Evolutionary conservation across 345 rosid species (phyloP).

Genomic region (Arabidopsis suecica): DNA sequence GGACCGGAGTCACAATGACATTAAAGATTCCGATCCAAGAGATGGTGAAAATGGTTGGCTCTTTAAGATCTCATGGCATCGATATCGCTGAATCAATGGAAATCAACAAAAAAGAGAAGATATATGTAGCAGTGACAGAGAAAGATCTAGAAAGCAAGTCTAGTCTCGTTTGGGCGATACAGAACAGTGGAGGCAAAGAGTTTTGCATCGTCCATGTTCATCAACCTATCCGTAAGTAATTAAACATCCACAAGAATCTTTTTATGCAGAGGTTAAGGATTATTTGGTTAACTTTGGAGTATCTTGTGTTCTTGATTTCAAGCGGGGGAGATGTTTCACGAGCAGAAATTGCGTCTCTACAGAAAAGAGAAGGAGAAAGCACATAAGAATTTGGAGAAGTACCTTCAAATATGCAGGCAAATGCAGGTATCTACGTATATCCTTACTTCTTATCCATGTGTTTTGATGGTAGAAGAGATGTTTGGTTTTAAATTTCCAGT

Average conservation of each 20-base stretch:
- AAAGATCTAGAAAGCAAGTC: slow-evolving; percentile 53
- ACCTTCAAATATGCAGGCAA: slow-evolving; percentile 53
- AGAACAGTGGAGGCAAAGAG: slow-evolving; percentile 61
- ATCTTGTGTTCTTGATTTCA: background rate
- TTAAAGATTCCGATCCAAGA: slow-evolving; percentile 39
- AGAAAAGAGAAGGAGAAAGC: slow-evolving; percentile 53
- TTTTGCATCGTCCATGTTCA: slow-evolving; percentile 74
- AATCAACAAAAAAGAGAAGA: slow-evolving; percentile 33
- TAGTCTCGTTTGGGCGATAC: slow-evolving; percentile 63
- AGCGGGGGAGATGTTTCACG: slow-evolving; percentile 47
- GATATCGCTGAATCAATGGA: slow-evolving; percentile 1
- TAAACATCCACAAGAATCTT: background rate
- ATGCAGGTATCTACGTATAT: slow-evolving; percentile 64
- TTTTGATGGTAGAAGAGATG: background rate
- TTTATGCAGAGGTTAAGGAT: slow-evolving; percentile 4
- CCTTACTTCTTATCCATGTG: background rate
- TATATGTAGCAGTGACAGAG: slow-evolving; percentile 65
- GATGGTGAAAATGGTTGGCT: slow-evolving; percentile 23
- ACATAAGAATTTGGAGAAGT: slow-evolving; percentile 54
- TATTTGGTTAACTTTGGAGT: background rate
- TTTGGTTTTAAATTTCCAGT: background rate
- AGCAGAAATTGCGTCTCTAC: slow-evolving; percentile 16
- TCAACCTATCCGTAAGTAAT: slow-evolving; percentile 49
- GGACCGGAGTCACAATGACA: slow-evolving; percentile 34
- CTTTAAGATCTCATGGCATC: slow-evolving; percentile 19